These are phyloP conservation scores for Millerozyma miso DNA, from an alignment of 805 yeast species.

Conservation along the genomic window DNA sequence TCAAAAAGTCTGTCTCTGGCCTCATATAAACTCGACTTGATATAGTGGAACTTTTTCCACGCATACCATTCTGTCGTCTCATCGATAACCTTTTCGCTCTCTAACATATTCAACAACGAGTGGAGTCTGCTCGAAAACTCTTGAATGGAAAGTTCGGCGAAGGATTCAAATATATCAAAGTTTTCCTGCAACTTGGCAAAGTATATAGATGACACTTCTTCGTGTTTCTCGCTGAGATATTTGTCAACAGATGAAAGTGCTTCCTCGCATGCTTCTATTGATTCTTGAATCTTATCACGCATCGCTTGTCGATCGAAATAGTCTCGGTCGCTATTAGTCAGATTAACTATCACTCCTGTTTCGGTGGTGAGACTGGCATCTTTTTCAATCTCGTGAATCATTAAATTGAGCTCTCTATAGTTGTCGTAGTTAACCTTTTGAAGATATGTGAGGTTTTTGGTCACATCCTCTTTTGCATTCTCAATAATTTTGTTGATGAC, in stretches of 20 bases:
- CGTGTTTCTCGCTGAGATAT: constrained; percentile 23
- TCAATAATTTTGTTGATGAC: constrained; percentile 20
- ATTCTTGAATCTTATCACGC: constrained; percentile 27
- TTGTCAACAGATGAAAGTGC: constrained; percentile 19
- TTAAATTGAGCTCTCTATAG: constrained; percentile 27
- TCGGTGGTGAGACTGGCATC: constrained; percentile 25
- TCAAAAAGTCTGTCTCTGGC: constrained; percentile 50
- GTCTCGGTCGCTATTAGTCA: constrained; percentile 9
- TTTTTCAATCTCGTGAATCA: constrained; percentile 28
- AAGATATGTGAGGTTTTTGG: constrained; percentile 21
- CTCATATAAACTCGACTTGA: constrained; percentile 51
- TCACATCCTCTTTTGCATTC: constrained; percentile 19
- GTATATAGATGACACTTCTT: constrained; percentile 23
- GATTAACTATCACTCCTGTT: constrained; percentile 7
- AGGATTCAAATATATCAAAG: constrained; percentile 68
- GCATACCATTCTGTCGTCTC: constrained; percentile 38
- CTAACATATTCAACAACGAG: constrained; percentile 19
- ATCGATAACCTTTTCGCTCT: constrained; percentile 11
- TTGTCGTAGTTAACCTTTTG: constrained; percentile 25
- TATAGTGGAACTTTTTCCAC: constrained; percentile 58
- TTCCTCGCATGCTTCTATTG: constrained; percentile 20
- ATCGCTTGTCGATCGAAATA: constrained; percentile 30
- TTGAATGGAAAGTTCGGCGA: constrained; percentile 61
- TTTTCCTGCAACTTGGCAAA: constrained; percentile 36
- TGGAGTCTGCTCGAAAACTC: constrained; percentile 63